A percentile compares a stretch with the other conserved stretches of the same genome.
These are phyloP conservation scores for Phaseolus coccineus DNA, from an alignment of 331 rosid species.

Conservation along the genomic window DNA sequence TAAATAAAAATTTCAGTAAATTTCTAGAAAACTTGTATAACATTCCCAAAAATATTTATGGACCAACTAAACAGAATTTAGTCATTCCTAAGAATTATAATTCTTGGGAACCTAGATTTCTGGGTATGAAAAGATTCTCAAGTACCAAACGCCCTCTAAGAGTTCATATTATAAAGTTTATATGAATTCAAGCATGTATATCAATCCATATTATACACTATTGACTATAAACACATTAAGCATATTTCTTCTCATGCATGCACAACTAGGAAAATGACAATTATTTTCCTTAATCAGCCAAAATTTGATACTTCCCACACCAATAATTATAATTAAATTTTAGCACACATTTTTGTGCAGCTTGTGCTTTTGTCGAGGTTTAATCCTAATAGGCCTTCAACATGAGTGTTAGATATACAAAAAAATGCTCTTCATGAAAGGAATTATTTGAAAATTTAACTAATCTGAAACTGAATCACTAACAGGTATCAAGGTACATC, in stretches of 20 bases:
- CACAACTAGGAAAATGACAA: slow-evolving; percentile 16
- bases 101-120: no score
- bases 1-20: no score
- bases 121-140: no score
- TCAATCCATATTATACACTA: slow-evolving; percentile 1
- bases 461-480: slow-evolving; percentile 13
- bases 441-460: neutral
- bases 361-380: slow-evolving; percentile 18
- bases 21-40: no score
- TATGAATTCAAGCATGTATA: slow-evolving; percentile 1
- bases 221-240: neutral
- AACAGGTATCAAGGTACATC: neutral
- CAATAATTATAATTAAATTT: slow-evolving; percentile 4
- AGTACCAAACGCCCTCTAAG: neutral
- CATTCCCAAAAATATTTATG: no score
- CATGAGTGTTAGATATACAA: neutral
- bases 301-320: slow-evolving; percentile 1
- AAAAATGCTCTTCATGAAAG: neutral
- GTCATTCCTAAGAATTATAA: no score
- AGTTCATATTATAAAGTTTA: neutral
- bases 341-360: neutral
- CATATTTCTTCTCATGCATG: neutral
- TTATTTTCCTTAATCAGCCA: neutral
- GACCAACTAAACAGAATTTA: no score
- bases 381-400: neutral